A percentile compares a stretch with the other conserved stretches of the same genome.
These are phyloP conservation scores for Aspergillus sclerotioniger DNA, from an alignment of 495 filamentous ascomycete species.

Conservation along the genomic window DNA sequence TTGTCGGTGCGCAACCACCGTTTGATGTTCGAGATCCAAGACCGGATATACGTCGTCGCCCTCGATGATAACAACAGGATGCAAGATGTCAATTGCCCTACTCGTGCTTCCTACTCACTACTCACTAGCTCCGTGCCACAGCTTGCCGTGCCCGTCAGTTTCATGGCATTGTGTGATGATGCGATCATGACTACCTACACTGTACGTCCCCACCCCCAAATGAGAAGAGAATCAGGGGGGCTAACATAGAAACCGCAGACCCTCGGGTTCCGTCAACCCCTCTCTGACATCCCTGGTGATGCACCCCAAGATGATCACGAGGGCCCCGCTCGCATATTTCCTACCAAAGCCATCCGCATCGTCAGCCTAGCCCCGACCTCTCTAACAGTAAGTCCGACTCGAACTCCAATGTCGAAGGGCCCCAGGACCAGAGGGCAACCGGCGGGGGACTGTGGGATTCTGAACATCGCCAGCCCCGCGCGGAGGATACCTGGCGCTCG, in stretches of 20 bases:
- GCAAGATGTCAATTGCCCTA: conserved; percentile 25
- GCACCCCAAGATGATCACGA: conserved; percentile 12
- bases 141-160: conserved; percentile 39
- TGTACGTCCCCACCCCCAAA: conserved; percentile 19
- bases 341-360: conserved; percentile 37
- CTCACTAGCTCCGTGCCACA: conserved; percentile 35
- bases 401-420: background rate
- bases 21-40: conserved; percentile 43
- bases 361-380: conserved; percentile 31
- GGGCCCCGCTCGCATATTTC: conserved; percentile 34
- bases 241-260: conserved; percentile 27
- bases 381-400: conserved; percentile 7
- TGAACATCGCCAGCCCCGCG: conserved; percentile 6
- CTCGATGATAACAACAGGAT: conserved; percentile 33
- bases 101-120: conserved; percentile 36
- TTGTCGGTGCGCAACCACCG: conserved; percentile 40
- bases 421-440: conserved; percentile 1
- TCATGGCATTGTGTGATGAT: conserved; percentile 40
- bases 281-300: conserved; percentile 20
- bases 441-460: conserved; percentile 12
- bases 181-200: conserved; percentile 41
- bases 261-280: conserved; percentile 32
- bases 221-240: background rate
- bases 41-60: conserved; percentile 35
- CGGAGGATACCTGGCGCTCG: conserved; percentile 20